Evolutionary conservation across 2,329 filamentous ascomycete genomes (phyloP).

Genomic region (Fusarium sp.): DNA sequence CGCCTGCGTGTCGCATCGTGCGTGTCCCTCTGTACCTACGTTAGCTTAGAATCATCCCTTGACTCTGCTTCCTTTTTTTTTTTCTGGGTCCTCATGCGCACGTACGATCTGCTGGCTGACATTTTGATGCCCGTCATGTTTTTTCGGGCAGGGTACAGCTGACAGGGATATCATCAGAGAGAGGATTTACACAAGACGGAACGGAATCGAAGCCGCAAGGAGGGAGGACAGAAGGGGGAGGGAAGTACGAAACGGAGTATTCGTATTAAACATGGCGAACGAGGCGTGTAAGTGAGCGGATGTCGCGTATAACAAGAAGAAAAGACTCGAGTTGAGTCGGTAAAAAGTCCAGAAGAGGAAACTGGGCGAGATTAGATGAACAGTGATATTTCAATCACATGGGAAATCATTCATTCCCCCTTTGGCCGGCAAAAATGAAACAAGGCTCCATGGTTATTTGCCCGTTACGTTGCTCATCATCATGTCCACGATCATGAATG

Average conservation of each 20-base stretch:
- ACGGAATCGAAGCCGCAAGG: neutral
- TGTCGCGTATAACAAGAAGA: slow-evolving; percentile 16
- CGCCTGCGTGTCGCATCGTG: slow-evolving; percentile 6
- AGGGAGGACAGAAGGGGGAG: neutral
- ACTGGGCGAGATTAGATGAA: slow-evolving; percentile 1
- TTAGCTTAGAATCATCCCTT: slow-evolving; percentile 9
- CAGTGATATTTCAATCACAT: neutral
- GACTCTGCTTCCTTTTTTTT: neutral
- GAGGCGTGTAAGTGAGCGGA: slow-evolving; percentile 6
- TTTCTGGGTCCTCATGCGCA: slow-evolving; percentile 3
- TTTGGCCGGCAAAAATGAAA: neutral
- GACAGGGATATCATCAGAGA: neutral
- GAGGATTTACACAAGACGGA: neutral
- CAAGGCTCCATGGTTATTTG: slow-evolving; percentile 1
- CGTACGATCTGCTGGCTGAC: slow-evolving; percentile 7
- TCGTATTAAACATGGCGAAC: neutral
- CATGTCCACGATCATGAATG: slow-evolving; percentile 2
- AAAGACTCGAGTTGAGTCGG: slow-evolving; percentile 18
- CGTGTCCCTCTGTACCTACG: slow-evolving; percentile 13
- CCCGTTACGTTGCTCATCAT: neutral
- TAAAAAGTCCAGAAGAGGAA: slow-evolving; percentile 20
- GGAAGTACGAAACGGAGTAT: neutral
- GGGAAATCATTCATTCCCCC: neutral
- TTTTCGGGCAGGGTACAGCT: neutral
- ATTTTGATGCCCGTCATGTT: slow-evolving; percentile 21